phyloP scores from a whole-genome alignment of 768 basidiomycete genomes.

The Trametes cingulata region DNA sequence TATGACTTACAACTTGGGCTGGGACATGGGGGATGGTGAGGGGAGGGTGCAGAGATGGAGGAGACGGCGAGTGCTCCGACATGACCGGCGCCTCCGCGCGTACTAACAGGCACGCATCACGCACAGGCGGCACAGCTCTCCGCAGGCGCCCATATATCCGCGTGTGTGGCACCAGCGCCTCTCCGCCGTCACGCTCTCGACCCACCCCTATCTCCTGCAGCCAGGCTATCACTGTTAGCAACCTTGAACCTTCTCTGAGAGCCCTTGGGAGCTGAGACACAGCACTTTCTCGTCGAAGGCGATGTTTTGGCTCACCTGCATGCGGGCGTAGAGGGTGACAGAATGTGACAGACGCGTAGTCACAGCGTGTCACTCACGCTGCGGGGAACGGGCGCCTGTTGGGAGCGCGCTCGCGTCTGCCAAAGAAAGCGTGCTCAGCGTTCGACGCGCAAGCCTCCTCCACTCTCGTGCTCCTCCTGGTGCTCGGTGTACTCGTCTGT shows the following conservation, averaged over 20 bases:
- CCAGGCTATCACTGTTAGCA: too few relatives aligned
- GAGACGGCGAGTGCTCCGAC: background rate
- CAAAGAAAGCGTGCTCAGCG: background rate
- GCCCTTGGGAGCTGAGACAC: too few relatives aligned
- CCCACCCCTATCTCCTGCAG: background rate
- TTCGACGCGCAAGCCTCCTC: background rate
- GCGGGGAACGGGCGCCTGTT: constrained; percentile 1
- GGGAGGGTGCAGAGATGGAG: background rate
- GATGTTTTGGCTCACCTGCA: background rate
- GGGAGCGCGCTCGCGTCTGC: background rate
- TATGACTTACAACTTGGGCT: constrained; percentile 19
- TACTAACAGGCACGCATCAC: constrained; percentile 19
- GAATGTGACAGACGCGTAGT: background rate
- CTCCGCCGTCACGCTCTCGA: background rate
- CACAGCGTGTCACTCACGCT: constrained; percentile 1
- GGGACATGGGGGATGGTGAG: constrained; percentile 21
- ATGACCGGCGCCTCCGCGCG: constrained; percentile 2
- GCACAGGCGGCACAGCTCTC: constrained; percentile 14
- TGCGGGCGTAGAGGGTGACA: background rate
- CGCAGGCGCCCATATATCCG: constrained; percentile 16
- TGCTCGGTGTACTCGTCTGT: background rate
- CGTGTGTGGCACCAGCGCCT: background rate
- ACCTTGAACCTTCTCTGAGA: too few relatives aligned
- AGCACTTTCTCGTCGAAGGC: too few relatives aligned
- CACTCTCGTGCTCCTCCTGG: background rate